Evolutionary conservation across 352 stramenopile species (phyloP).

Genomic region (Globisporangium acanthophoron): DNA sequence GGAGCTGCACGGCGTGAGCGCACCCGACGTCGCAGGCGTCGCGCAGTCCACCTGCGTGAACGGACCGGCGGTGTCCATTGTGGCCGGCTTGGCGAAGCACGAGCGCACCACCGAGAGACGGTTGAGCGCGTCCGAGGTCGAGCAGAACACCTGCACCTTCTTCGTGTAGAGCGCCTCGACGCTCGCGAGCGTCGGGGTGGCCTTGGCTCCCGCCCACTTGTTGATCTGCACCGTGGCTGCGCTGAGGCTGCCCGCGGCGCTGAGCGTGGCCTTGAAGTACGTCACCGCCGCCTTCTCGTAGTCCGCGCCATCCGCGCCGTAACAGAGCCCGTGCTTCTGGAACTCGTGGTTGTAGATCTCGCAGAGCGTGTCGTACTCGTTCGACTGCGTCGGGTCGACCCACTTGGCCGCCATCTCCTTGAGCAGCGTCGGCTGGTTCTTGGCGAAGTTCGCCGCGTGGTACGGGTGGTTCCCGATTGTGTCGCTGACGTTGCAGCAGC

Average conservation of each 20-base stretch:
- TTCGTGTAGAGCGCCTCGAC: slow-evolving; percentile 53
- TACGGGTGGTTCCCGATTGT: slow-evolving; percentile 57
- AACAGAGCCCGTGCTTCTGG: too few relatives aligned
- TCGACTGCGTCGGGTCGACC: slow-evolving; percentile 54
- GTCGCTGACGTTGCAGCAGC: slow-evolving; percentile 66
- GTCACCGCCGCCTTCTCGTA: slow-evolving; percentile 11
- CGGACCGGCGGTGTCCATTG: neutral
- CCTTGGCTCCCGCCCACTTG: slow-evolving; percentile 24
- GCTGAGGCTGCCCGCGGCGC: slow-evolving; percentile 30
- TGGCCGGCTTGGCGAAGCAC: slow-evolving; percentile 41
- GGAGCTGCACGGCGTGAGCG: neutral
- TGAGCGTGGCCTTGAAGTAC: slow-evolving; percentile 20
- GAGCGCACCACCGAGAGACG: slow-evolving; percentile 65
- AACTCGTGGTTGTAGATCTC: slow-evolving; percentile 4
- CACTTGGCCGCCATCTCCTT: slow-evolving; percentile 47
- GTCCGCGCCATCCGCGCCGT: slow-evolving; percentile 17
- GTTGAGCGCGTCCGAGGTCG: slow-evolving; percentile 44
- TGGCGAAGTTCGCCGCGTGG: slow-evolving; percentile 35
- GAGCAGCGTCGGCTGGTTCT: slow-evolving; percentile 40
- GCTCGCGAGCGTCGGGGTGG: slow-evolving; percentile 19
- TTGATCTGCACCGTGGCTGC: slow-evolving; percentile 54
- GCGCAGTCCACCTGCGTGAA: slow-evolving; percentile 2
- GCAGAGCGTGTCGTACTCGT: slow-evolving; percentile 61
- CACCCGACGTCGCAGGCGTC: neutral
- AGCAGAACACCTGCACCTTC: slow-evolving; percentile 68